Evolutionary conservation across 306 rosid genomes (phyloP).

Genomic region (Cucumis cinereus): DNA sequence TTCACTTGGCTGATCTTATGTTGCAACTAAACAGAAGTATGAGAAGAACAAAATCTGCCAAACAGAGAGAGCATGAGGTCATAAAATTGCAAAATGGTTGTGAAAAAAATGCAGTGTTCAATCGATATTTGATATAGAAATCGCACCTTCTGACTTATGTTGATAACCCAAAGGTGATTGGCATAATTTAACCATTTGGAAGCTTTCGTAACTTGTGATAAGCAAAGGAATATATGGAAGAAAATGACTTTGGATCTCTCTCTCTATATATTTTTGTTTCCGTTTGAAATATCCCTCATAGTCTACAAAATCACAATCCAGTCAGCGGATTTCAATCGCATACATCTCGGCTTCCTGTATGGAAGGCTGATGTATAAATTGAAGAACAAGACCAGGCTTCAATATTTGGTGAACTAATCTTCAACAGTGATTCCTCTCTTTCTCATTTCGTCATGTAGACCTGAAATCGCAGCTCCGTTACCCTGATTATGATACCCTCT

Average conservation of each 20-base stretch:
- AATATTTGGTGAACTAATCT: background rate
- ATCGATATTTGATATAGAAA: background rate
- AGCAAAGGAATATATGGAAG: background rate
- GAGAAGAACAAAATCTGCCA: conserved; percentile 2
- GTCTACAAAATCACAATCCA: background rate
- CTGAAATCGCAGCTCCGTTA: conserved; percentile 14
- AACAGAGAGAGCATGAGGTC: background rate
- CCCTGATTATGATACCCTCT: conserved; percentile 22
- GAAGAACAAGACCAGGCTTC: background rate
- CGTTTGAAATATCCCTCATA: background rate
- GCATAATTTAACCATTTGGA: background rate
- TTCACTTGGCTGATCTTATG: background rate
- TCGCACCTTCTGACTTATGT: background rate
- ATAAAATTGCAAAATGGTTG: background rate
- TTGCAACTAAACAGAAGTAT: background rate
- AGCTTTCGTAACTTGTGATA: background rate
- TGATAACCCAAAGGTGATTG: background rate
- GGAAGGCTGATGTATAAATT: background rate
- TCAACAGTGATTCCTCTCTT: conserved; percentile 13
- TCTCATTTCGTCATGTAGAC: conserved; percentile 22
- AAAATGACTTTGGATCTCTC: background rate
- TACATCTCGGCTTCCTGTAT: background rate
- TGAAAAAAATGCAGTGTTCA: background rate
- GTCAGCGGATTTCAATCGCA: background rate
- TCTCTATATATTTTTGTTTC: background rate